Conservation (phyloP, 2,329 filamentous ascomycete genomes). For the Bipolaris gigantea region DNA sequence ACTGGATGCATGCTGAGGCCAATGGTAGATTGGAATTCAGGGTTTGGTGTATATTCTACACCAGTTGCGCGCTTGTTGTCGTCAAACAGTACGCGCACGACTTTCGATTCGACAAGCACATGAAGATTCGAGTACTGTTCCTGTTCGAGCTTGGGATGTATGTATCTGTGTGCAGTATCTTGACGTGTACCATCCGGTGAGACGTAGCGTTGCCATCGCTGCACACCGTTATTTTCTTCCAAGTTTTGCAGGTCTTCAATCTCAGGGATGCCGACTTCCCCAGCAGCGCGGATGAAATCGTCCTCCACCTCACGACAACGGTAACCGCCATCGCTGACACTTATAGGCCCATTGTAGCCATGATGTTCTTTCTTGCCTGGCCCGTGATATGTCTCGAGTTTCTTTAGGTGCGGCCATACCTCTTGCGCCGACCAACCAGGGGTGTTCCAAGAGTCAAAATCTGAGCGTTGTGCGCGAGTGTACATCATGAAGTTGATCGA, state of each 20-base stretch:
- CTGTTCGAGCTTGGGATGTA: constrained; percentile 56
- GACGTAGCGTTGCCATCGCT: constrained; percentile 56
- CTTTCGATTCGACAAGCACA: constrained; percentile 60
- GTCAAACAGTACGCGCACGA: constrained; percentile 59
- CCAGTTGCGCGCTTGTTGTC: constrained; percentile 59
- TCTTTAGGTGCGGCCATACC: constrained; percentile 57
- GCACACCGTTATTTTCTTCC: constrained; percentile 46
- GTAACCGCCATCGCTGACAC: constrained; percentile 57
- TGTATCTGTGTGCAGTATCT: constrained; percentile 59
- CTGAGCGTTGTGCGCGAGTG: constrained; percentile 49
- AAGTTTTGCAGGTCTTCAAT: constrained; percentile 59
- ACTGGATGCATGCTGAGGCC: constrained; percentile 40
- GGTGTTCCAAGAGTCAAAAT: constrained; percentile 58
- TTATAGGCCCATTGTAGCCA: constrained; percentile 58
- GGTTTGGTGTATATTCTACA: constrained; percentile 60
- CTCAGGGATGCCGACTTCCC: constrained; percentile 54
- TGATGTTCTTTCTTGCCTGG: constrained; percentile 51
- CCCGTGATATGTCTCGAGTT: constrained; percentile 62
- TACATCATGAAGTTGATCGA: constrained; percentile 50
- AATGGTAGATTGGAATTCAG: constrained; percentile 39
- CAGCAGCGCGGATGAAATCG: constrained; percentile 55
- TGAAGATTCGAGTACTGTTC: constrained; percentile 61
- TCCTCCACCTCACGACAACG: constrained; percentile 47
- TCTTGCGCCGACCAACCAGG: constrained; percentile 57
- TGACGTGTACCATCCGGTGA: constrained; percentile 58